phyloP scores from a whole-genome alignment of 495 filamentous ascomycete species.

The Hypoxylon trugodes region DNA sequence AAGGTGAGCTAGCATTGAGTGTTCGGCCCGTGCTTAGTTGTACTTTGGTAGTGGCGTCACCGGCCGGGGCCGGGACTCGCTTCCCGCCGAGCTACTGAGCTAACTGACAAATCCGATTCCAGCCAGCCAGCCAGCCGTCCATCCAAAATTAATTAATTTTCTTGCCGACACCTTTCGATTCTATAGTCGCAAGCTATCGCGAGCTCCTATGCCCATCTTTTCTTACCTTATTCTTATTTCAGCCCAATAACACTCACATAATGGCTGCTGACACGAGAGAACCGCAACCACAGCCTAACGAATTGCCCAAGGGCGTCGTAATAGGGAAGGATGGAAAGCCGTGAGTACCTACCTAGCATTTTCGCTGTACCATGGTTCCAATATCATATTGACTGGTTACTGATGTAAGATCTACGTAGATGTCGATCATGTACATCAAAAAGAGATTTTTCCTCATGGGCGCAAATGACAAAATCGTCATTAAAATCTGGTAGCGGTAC shows the following conservation, averaged over 20 bases:
- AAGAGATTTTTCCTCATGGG: conserved; percentile 67
- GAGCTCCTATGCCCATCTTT: conserved; percentile 19
- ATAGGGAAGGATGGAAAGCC: conserved; percentile 95
- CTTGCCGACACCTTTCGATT: conserved; percentile 29
- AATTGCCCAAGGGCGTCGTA: conserved; percentile 79
- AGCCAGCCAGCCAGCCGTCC: no score
- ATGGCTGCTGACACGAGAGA: conserved; percentile 50
- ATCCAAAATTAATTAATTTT: conserved; percentile 28
- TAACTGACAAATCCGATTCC: conserved; percentile 37
- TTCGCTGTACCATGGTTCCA: background rate
- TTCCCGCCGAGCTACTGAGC: conserved; percentile 34
- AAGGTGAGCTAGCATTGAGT: background rate
- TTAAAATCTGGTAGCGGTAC: conserved; percentile 53
- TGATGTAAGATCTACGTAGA: conserved; percentile 54
- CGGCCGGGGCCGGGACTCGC: conserved; percentile 39
- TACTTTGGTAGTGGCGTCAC: conserved; percentile 19
- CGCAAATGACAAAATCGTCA: conserved; percentile 70
- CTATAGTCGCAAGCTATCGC: conserved; percentile 30
- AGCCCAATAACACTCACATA: conserved; percentile 4
- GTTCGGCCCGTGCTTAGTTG: conserved; percentile 14
- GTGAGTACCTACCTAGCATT: conserved; percentile 69
- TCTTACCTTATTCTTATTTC: conserved; percentile 8
- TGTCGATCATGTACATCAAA: conserved; percentile 88
- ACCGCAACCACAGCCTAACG: conserved; percentile 45
- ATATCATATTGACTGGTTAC: conserved; percentile 20